Evolutionary conservation across 805 yeast species (phyloP), one percentile per base, ranked within the genome.

Genomic region (Candida awuae): DNA sequence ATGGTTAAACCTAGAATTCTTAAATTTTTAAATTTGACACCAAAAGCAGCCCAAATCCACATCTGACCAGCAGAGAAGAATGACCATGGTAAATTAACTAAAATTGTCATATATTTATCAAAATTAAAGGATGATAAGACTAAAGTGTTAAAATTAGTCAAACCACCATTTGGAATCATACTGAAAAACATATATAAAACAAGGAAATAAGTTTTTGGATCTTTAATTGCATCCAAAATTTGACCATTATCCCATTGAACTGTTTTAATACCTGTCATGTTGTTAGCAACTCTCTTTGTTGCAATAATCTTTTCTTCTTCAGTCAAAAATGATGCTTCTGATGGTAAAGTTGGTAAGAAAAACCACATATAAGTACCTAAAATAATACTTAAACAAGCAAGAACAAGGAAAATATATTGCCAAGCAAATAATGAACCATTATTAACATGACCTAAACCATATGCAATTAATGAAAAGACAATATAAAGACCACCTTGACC

Each of bases 331-430:
- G 52, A 59, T 6, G 74, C 71, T 38, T 59, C 63, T 1, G 73
- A 54, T 17, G 81, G 81, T 48, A 73, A 70, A 44, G 68, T 65
- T 25, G 82, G 83, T 46, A 70, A 74, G 17, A 65, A 36, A 42
- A 65, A 61, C 44, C 52, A 51, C 7, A 64, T 49, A 6, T 59
- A 27, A 4, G 62, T 33, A 4, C 65, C 48, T 13, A 63, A 38
- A 16, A 68, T 20, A 25, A 73, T 56, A 0, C 80, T 69, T 18
- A 72, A 45, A 14, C 72, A 68, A 34, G 80, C 83, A 35, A 71
- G 61, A 32, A 74, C 75, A 61, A 56, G 65, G 70, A 43, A 77
- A 62, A 41, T 51, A 40, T 32, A 75, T 51, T 50, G 68, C 81
- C 83, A 79, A 15, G 41, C 39, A 16, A 48, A 48, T 15, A 60